Evolutionary conservation across 139 green algal genomes (phyloP), one percentile per base, ranked within the genome.

Genomic region (Closterium sp.): DNA sequence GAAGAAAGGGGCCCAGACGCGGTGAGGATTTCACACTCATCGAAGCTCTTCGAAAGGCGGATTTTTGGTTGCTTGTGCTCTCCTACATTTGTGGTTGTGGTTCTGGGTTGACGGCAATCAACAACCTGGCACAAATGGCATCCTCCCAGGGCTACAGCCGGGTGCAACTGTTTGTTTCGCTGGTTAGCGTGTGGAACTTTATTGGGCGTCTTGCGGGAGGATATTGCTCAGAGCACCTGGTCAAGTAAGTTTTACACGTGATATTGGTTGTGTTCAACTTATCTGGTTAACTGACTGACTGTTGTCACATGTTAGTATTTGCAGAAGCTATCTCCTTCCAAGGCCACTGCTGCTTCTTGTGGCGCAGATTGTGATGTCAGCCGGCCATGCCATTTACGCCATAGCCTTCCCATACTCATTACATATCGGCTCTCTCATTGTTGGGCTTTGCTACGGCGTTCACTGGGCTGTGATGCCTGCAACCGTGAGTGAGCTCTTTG

Each of bases 141-240:
- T 96, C 83, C 90, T 95, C 35, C 83, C 96, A 31, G 31, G 76
- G 43, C 30, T 84, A 89, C 76, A 36, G 31, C 43, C 81, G 25
- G 30, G 84, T 93, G n/a, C 28, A 84, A 30, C 81, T 69, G 30
- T 95, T 98, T 88, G 95, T 98, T 6, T 96, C 94, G 0, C 93
- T 98, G 4, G 97, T 98, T 92, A 96, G 93, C 12, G 96, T 98
- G 12, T 94, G 95, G 84, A 98, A 97, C 87, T 97, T 95, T 76
- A 16, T 88, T 83, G 96, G 94, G 4, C 96, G 96, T 16, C 90
- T 93, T 25, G 66, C 21, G 4, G 76, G 88, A 25, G 91, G 91
- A 19, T 93, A 88, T 35, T 38, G 84, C 9, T 93, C 90, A 1
- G 90, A 93, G 85, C 85, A 87, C 7, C 8, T 93, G 6, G 90